phyloP scores from a whole-genome alignment of 352 stramenopile species.

The Globisporangium splendens region DNA sequence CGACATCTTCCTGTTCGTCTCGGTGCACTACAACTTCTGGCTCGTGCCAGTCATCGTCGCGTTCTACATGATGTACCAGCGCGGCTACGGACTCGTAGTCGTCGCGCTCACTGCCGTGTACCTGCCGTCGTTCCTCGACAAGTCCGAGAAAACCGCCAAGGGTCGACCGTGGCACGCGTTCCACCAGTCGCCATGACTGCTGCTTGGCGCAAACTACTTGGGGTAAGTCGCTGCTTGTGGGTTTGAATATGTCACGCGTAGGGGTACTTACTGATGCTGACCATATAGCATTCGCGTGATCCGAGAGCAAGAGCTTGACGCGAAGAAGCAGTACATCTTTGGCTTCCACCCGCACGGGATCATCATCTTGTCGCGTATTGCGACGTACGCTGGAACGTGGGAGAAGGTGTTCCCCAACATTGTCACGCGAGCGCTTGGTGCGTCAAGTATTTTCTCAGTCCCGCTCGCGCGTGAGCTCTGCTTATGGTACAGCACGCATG shows the following conservation, averaged over 20 bases:
- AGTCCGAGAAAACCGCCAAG: slow-evolving; percentile 30
- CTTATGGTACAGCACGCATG: slow-evolving; percentile 1
- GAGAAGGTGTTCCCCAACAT: slow-evolving; percentile 33
- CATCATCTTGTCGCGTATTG: slow-evolving; percentile 42
- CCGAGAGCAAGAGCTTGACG: slow-evolving; percentile 32
- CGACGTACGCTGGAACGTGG: slow-evolving; percentile 38
- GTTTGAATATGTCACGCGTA: too few species aligned
- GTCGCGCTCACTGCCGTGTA: slow-evolving; percentile 38
- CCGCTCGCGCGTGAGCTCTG: slow-evolving; percentile 21
- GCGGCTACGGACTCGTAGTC: slow-evolving; percentile 26
- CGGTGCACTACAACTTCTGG: slow-evolving; percentile 52
- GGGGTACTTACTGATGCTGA: too few species aligned
- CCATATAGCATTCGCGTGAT: slow-evolving; percentile 30
- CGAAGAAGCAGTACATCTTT: slow-evolving; percentile 33
- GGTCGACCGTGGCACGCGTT: slow-evolving; percentile 33
- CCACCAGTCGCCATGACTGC: slow-evolving; percentile 27
- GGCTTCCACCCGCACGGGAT: slow-evolving; percentile 53
- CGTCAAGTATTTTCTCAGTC: slow-evolving; percentile 19
- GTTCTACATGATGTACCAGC: slow-evolving; percentile 36
- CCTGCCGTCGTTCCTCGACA: slow-evolving; percentile 37
- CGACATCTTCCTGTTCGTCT: slow-evolving; percentile 34
- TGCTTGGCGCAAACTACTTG: slow-evolving; percentile 34
- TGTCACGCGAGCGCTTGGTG: slow-evolving; percentile 15
- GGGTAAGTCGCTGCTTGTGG: neutral
- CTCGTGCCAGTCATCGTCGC: slow-evolving; percentile 22